Conservation (phyloP, 495 filamentous ascomycete species). For the Niebla homalea region DNA sequence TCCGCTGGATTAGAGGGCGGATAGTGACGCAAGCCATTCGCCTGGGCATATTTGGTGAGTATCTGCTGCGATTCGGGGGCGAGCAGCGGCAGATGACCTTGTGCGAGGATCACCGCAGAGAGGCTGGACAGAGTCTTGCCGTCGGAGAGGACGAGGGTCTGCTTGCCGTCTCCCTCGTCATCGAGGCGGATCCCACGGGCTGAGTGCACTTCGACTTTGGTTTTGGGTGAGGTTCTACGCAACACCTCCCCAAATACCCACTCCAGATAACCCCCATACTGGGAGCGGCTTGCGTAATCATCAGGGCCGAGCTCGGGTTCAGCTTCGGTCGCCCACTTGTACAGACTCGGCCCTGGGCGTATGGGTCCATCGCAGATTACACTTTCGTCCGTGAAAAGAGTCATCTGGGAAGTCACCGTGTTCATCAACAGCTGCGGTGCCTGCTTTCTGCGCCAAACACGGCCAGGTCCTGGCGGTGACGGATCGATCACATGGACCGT, state of each 20-base stretch:
- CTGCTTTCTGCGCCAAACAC: slow-evolving; percentile 14
- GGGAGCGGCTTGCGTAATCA: slow-evolving; percentile 9
- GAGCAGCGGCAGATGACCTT: slow-evolving; percentile 14
- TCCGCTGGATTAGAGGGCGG: background rate
- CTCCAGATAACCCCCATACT: slow-evolving; percentile 5
- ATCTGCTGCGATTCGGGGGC: background rate
- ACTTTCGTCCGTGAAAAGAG: slow-evolving; percentile 10
- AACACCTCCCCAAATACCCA: slow-evolving; percentile 5
- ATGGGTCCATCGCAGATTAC: slow-evolving; percentile 5
- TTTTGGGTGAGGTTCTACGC: background rate
- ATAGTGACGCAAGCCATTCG: background rate
- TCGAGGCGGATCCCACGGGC: no score
- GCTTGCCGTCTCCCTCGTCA: background rate
- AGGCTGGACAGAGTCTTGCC: slow-evolving; percentile 9
- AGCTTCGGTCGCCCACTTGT: background rate
- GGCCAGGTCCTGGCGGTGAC: background rate
- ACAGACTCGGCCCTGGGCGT: slow-evolving; percentile 6
- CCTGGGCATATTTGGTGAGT: background rate
- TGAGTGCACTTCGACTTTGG: background rate
- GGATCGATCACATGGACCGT: no score
- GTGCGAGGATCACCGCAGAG: slow-evolving; percentile 14
- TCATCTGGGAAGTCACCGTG: slow-evolving; percentile 14
- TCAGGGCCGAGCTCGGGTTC: background rate
- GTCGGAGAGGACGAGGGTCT: slow-evolving; percentile 12
- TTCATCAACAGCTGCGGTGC: slow-evolving; percentile 16